phyloP scores from a whole-genome alignment of 2,329 filamentous ascomycete genomes.

The Pseudogymnoascus sp. region DNA sequence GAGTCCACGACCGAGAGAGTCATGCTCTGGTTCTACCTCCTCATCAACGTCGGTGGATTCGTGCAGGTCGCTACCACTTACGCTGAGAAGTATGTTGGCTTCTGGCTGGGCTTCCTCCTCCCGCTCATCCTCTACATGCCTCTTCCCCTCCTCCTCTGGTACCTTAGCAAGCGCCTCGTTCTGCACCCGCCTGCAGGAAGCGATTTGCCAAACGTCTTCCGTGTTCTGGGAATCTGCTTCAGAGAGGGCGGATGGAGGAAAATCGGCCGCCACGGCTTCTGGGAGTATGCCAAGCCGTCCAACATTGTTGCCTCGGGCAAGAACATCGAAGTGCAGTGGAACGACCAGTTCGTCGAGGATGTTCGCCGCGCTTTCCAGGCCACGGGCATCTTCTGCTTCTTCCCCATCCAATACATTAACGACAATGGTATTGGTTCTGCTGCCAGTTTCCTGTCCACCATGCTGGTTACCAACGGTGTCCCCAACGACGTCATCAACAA shows the following conservation, averaged over 20 bases:
- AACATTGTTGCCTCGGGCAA: conserved; percentile 44
- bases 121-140: conserved; percentile 32
- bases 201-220: conserved; percentile 37
- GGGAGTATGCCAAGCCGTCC: conserved; percentile 60
- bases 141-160: conserved; percentile 17
- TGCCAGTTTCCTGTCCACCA: conserved; percentile 44
- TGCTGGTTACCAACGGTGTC: conserved; percentile 58
- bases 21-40: conserved; percentile 50
- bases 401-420: conserved; percentile 34
- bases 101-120: conserved; percentile 37
- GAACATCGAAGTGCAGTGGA: conserved; percentile 66
- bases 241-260: conserved; percentile 36
- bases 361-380: conserved; percentile 60
- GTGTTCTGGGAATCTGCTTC: conserved; percentile 34
- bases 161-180: conserved; percentile 34
- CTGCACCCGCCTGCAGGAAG: conserved; percentile 38
- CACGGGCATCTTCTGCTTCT: conserved; percentile 56
- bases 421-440: conserved; percentile 40
- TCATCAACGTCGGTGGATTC: conserved; percentile 57
- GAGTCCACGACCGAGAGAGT: conserved; percentile 45
- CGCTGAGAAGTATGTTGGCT: conserved; percentile 40
- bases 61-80: conserved; percentile 34
- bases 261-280: conserved; percentile 49
- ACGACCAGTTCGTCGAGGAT: conserved; percentile 74
- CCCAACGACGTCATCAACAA: conserved; percentile 74